Percentiles rank a stretch among this genome's conserved stretches.
These are phyloP conservation scores for Discostella pseudostelligera DNA, from an alignment of 108 stramenopile genomes.

Conservation along the genomic window DNA sequence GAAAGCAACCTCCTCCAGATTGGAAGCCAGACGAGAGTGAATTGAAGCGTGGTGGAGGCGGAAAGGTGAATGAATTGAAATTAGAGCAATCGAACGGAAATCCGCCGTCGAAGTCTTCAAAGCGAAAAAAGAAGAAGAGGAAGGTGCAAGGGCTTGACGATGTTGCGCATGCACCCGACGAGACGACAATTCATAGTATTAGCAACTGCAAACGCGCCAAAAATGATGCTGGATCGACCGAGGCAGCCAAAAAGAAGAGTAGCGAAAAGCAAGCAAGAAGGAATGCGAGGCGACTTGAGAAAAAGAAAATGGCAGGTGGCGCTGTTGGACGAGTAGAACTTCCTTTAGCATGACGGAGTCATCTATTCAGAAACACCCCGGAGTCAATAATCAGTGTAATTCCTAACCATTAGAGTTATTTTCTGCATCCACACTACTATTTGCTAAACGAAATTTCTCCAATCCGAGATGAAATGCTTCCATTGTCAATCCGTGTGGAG, in stretches of 20 bases:
- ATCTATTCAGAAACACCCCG: too few species aligned
- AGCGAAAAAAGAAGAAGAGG: slow-evolving; percentile 46
- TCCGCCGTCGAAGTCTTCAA: slow-evolving; percentile 39
- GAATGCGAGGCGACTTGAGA: slow-evolving; percentile 10
- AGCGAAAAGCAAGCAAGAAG: slow-evolving; percentile 15
- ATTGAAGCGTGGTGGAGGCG: slow-evolving; percentile 5
- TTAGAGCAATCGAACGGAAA: slow-evolving; percentile 24
- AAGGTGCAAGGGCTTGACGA: slow-evolving; percentile 4
- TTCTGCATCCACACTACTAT: not conserved
- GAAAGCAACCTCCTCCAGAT: slow-evolving; percentile 47
- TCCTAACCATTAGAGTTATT: too few species aligned
- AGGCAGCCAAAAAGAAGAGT: not conserved
- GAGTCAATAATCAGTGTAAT: too few species aligned
- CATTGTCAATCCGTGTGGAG: slow-evolving; percentile 49
- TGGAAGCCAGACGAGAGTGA: slow-evolving; percentile 47
- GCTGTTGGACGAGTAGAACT: not conserved
- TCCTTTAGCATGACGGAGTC: too few species aligned
- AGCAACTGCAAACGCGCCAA: not conserved
- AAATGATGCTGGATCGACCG: not conserved
- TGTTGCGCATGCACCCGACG: not conserved
- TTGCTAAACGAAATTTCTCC: slow-evolving; percentile 32
- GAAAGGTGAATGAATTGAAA: not conserved
- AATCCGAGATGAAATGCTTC: slow-evolving; percentile 49
- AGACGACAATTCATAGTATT: not conserved
- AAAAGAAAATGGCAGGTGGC: not conserved